phyloP scores from a whole-genome alignment of 2,329 filamentous ascomycete genomes.

The Botrytis squamosa region DNA sequence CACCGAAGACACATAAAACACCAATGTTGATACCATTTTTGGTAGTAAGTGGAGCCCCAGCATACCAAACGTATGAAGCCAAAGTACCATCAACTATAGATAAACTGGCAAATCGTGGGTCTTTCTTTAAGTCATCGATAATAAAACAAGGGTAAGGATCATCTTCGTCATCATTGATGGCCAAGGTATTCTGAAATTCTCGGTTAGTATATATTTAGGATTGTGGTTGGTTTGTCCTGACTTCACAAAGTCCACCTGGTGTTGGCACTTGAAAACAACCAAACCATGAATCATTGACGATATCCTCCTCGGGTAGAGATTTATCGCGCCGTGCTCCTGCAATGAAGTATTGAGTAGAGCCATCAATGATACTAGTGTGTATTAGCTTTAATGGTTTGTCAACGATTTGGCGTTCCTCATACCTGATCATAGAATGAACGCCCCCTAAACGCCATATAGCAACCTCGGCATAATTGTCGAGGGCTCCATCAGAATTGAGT shows the following conservation, averaged over 20 bases:
- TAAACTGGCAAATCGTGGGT: constrained; percentile 22
- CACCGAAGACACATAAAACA: constrained; percentile 57
- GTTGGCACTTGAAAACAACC: constrained; percentile 32
- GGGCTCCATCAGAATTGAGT: constrained; percentile 37
- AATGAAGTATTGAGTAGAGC: constrained; percentile 34
- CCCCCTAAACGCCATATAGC: constrained; percentile 45
- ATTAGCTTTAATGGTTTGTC: not conserved
- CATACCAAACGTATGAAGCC: constrained; percentile 24
- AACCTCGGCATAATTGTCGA: constrained; percentile 46
- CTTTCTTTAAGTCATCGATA: constrained; percentile 20
- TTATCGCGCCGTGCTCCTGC: constrained; percentile 29
- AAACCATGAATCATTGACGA: constrained; percentile 32
- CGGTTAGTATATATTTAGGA: not conserved
- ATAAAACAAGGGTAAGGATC: constrained; percentile 22
- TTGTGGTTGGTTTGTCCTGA: constrained; percentile 18
- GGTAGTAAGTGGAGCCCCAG: constrained; percentile 23
- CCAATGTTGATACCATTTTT: constrained; percentile 45
- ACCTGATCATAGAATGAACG: constrained; percentile 37
- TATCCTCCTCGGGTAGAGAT: constrained; percentile 14
- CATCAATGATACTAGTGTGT: constrained; percentile 19
- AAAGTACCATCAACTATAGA: constrained; percentile 23
- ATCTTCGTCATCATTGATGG: not conserved
- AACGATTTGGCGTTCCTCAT: not conserved
- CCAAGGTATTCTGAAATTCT: constrained; percentile 14
- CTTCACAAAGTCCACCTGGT: constrained; percentile 36